Evolutionary conservation across 306 rosid genomes (phyloP).

Genomic region (Corylus avellana): DNA sequence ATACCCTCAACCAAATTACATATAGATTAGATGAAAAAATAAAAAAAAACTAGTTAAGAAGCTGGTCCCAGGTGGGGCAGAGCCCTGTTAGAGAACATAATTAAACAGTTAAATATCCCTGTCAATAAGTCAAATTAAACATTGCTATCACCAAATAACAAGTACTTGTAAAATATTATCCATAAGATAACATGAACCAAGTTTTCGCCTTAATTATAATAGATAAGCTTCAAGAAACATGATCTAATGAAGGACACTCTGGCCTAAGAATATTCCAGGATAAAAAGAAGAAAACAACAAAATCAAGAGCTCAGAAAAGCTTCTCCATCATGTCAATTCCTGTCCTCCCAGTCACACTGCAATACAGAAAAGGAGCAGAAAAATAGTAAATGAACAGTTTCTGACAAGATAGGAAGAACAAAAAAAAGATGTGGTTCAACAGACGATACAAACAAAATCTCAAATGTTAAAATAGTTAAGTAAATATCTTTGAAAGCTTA

Average conservation of each 20-base stretch:
- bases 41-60: neutral
- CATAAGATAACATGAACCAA: neutral
- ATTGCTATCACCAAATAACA: neutral
- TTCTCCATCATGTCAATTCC: conserved; percentile 8
- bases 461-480: neutral
- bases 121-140: neutral
- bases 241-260: conserved; percentile 10
- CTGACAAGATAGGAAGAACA: neutral
- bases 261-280: neutral
- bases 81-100: neutral
- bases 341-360: neutral
- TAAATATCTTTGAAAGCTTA: neutral
- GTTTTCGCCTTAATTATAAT: neutral
- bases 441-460: neutral
- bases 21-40: neutral
- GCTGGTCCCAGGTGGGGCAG: neutral
- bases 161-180: neutral
- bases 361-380: neutral
- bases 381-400: neutral
- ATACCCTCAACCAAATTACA: neutral
- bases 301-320: neutral
- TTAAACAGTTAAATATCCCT: neutral
- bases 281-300: neutral
- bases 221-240: neutral
- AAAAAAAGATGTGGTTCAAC: too few relatives aligned